A percentile compares a stretch with the other conserved stretches of the same genome.
Evolutionary conservation across 1,139 yeast genomes (phyloP).

Genomic region (Hansenula anomala): DNA sequence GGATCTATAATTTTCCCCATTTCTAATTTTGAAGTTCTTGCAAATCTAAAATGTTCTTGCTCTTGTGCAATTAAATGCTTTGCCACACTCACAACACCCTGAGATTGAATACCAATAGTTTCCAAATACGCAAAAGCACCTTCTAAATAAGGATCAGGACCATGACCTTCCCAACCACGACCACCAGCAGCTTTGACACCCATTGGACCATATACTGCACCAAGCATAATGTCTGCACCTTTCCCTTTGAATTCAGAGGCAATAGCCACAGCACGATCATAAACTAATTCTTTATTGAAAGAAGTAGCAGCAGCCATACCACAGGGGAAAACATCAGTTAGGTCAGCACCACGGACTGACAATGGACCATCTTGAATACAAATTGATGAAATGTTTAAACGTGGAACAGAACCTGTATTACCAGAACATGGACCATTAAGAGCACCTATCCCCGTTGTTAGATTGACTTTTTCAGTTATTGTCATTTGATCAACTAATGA

Average conservation of each 20-base stretch:
- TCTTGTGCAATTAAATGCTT: constrained; percentile 55
- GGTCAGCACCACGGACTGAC: constrained; percentile 52
- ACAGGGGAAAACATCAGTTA: constrained; percentile 49
- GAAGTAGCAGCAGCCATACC: constrained; percentile 53
- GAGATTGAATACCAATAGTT: constrained; percentile 49
- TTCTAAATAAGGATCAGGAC: constrained; percentile 55
- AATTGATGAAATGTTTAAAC: constrained; percentile 47
- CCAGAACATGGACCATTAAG: constrained; percentile 59
- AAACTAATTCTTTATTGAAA: constrained; percentile 46
- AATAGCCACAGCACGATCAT: constrained; percentile 47
- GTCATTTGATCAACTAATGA: constrained; percentile 47
- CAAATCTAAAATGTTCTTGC: constrained; percentile 56
- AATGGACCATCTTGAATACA: constrained; percentile 61
- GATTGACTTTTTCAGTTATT: constrained; percentile 50
- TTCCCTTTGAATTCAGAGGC: constrained; percentile 48
- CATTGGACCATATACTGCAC: constrained; percentile 51
- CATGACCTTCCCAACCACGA: constrained; percentile 51
- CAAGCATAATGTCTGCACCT: constrained; percentile 54
- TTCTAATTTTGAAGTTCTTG: too few relatives aligned
- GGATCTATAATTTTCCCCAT: too few relatives aligned
- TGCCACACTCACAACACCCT: constrained; percentile 48
- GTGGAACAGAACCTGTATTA: constrained; percentile 51
- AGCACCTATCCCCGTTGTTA: constrained; percentile 60
- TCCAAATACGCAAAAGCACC: constrained; percentile 49
- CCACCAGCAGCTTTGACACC: constrained; percentile 53